Conservation (phyloP, 208 protist species). For the Acanthamoeba royreba region DNA sequence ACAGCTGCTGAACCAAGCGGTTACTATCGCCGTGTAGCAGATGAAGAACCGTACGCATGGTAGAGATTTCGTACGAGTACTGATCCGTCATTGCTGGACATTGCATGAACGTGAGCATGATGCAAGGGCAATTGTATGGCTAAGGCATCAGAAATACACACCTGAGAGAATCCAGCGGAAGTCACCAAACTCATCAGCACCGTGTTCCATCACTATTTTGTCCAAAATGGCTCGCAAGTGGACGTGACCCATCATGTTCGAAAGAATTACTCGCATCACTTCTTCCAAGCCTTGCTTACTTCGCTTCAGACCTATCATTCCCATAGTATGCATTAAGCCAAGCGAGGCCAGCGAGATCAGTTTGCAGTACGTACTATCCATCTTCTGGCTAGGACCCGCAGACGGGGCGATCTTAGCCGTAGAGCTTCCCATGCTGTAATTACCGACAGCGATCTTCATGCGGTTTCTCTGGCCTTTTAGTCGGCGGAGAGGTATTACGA, state of each 20-base stretch:
- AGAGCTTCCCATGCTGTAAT: too few species aligned
- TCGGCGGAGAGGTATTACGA: conserved; percentile 13
- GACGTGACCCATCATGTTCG: conserved; percentile 34
- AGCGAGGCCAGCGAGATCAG: too few species aligned
- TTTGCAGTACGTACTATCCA: conserved; percentile 8
- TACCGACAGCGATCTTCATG: neutral
- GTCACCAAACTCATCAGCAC: conserved; percentile 43
- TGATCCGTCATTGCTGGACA: conserved; percentile 3
- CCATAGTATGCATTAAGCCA: too few species aligned
- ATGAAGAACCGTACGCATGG: neutral
- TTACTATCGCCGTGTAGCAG: neutral
- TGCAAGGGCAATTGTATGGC: neutral
- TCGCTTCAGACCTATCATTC: neutral
- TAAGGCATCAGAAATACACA: too few species aligned
- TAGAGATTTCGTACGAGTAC: conserved; percentile 17
- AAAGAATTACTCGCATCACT: neutral
- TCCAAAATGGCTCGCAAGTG: neutral
- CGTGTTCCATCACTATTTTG: conserved; percentile 37
- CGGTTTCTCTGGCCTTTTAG: neutral
- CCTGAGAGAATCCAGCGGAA: conserved; percentile 23
- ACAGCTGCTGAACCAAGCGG: neutral
- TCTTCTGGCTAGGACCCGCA: neutral
- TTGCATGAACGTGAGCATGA: neutral
- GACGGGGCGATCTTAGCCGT: neutral
- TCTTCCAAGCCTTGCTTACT: neutral